Conservation (phyloP, 2,329 filamentous ascomycete genomes). For the Fusarium chuoi region DNA sequence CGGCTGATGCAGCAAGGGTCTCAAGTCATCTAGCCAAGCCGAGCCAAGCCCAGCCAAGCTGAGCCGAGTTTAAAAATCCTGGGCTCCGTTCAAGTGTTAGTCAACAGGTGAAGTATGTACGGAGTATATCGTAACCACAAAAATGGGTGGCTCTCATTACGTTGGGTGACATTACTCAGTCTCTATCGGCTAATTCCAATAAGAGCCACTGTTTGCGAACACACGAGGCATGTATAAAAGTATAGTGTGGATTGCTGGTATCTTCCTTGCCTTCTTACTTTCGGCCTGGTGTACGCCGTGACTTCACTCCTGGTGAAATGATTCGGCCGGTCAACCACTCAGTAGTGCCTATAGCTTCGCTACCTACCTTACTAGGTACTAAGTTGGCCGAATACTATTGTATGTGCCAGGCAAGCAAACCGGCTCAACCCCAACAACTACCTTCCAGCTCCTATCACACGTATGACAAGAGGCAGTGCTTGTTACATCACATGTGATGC, state of each 20-base stretch:
- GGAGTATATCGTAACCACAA: neutral
- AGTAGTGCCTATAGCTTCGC: neutral
- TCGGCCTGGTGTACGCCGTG: neutral
- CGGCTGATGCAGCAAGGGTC: constrained; percentile 31
- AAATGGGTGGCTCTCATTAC: neutral
- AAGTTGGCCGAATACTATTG: neutral
- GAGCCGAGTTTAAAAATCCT: constrained; percentile 6
- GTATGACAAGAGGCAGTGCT: constrained; percentile 9
- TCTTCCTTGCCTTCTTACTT: constrained; percentile 2
- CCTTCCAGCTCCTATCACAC: neutral
- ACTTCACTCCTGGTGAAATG: neutral
- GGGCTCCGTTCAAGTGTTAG: neutral
- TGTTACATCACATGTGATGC: neutral
- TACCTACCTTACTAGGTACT: neutral
- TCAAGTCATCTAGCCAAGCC: constrained; percentile 12
- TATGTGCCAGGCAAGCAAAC: neutral
- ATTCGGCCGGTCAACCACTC: neutral
- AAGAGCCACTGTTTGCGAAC: neutral
- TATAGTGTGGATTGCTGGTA: neutral
- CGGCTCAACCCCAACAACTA: neutral
- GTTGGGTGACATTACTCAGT: neutral
- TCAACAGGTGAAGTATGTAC: neutral
- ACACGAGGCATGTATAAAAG: neutral
- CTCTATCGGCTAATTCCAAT: neutral
- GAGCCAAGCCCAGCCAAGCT: constrained; percentile 6